phyloP scores from a whole-genome alignment of 2,329 filamentous ascomycete species.

The Didymella segeticola region DNA sequence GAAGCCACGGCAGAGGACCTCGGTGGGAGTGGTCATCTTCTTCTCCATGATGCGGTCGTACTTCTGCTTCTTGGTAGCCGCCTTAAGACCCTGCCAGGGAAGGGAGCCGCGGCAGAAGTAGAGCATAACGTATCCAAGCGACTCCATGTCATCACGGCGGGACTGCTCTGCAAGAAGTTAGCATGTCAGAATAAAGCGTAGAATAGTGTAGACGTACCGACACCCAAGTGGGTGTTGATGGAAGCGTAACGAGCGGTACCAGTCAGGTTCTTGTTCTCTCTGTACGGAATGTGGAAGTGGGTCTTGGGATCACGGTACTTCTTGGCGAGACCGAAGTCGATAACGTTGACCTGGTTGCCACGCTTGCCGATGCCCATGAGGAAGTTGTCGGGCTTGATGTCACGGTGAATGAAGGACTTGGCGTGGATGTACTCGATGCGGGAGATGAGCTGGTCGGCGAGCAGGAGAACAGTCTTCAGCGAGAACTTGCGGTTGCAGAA shows the following conservation, averaged over 20 bases:
- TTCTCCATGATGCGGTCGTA: slow-evolving; percentile 99
- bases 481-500: slow-evolving; percentile 99
- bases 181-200: neutral
- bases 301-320: slow-evolving; percentile 99
- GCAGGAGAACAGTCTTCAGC: slow-evolving; percentile 93
- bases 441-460: slow-evolving; percentile 97
- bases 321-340: slow-evolving; percentile 98
- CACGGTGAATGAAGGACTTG: slow-evolving; percentile 99
- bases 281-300: slow-evolving; percentile 98
- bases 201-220: slow-evolving; percentile 63
- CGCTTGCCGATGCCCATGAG: slow-evolving; percentile 99
- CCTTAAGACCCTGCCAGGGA: slow-evolving; percentile 98
- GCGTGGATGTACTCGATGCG: slow-evolving; percentile 99
- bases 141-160: slow-evolving; percentile 99
- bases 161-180: slow-evolving; percentile 76
- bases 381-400: slow-evolving; percentile 99
- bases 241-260: slow-evolving; percentile 98
- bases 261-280: slow-evolving; percentile 99
- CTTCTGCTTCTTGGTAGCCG: slow-evolving; percentile 99
- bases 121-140: slow-evolving; percentile 97
- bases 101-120: slow-evolving; percentile 99
- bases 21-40: slow-evolving; percentile 99
- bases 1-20: slow-evolving; percentile 98
- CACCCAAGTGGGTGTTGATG: slow-evolving; percentile 98
- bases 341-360: slow-evolving; percentile 99